Evolutionary conservation across 2,329 filamentous ascomycete genomes (phyloP).

Genomic region (Neonectria ditissima): DNA sequence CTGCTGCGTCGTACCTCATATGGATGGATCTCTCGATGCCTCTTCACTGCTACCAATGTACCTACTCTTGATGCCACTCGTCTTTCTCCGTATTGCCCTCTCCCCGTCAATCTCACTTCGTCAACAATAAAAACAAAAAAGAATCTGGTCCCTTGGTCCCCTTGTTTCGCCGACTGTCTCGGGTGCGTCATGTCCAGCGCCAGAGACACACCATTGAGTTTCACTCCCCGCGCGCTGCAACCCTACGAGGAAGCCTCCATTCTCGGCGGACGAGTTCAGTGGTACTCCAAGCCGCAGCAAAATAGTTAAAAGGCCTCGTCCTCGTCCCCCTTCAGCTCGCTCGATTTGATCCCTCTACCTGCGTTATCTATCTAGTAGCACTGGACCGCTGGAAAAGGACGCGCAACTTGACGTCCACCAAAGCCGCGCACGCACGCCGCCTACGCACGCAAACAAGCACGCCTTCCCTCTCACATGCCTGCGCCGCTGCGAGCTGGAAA

Average conservation of each 20-base stretch:
- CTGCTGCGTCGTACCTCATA: too few species aligned
- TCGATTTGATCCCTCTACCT: background rate
- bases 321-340: background rate
- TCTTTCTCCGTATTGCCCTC: too few species aligned
- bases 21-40: too few species aligned
- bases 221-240: conserved; percentile 19
- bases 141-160: background rate
- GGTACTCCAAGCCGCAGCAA: background rate
- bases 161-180: conserved; percentile 22
- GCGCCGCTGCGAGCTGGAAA: background rate
- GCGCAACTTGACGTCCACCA: conserved; percentile 7
- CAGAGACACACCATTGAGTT: conserved; percentile 11
- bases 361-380: too few species aligned
- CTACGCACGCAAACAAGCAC: too few species aligned
- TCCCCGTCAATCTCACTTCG: background rate
- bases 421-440: background rate
- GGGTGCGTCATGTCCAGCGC: conserved; percentile 1
- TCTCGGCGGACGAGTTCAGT: background rate
- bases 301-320: background rate
- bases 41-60: too few species aligned
- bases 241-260: conserved; percentile 1
- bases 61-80: too few species aligned
- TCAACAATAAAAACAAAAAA: background rate
- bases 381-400: conserved; percentile 15
- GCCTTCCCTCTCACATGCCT: background rate